Base-by-base conservation (phyloP, 2,329 filamentous ascomycete genomes). In the Hortaea werneckii region DNA sequence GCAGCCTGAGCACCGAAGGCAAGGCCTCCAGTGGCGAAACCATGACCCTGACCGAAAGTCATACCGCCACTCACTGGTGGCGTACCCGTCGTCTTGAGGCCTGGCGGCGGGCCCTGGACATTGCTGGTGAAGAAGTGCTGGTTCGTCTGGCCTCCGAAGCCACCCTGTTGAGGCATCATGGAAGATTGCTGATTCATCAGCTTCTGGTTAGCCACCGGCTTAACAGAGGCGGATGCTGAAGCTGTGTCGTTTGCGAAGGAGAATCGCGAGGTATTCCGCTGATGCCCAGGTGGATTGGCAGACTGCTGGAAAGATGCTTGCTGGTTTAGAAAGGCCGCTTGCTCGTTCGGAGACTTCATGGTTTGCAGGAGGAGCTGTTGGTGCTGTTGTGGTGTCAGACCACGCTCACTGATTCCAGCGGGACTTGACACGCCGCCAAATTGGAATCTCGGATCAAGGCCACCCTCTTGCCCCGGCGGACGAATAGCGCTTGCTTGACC, bases 51-150 rank as follows among this genome's bases (percentile, higher is more conserved):
- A 29, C 87, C 85, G 66, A 95, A 96, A 78, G 95, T 92, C 53
- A 80, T 79, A 45, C 79, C 81, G 43, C 80, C 80, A 54, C 75
- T 80, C 57, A 86, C 88, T 11, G 92, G 90, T 47, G 92, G 90
- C 12, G 90, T 96, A 37, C 88, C 87, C 2, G 89, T 89, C 20
- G 90, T 94, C 70, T 98, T 98, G 28, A 98, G 74, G 7, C 92
- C 92, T 0, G 92, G 94, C 49, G 92, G 92, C 28, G 94, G 92
- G 3, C 89, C 90, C 58, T 94, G 87, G 59, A 95, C 87, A 7
- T 86, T 86, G 44, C 80, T 82, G 41, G 82, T 79, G 65, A 92
- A 95, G 63, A 87, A 92, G 52, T 86, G 85, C 53, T 43, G 77
- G 63, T 41, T 68, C 56, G 77, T 75, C 55, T 78, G 76, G 66